Percentiles rank a stretch among this genome's conserved stretches.
These are phyloP conservation scores for Colletotrichum acutatum DNA, from an alignment of 2,329 filamentous ascomycete genomes.

Conservation along the genomic window DNA sequence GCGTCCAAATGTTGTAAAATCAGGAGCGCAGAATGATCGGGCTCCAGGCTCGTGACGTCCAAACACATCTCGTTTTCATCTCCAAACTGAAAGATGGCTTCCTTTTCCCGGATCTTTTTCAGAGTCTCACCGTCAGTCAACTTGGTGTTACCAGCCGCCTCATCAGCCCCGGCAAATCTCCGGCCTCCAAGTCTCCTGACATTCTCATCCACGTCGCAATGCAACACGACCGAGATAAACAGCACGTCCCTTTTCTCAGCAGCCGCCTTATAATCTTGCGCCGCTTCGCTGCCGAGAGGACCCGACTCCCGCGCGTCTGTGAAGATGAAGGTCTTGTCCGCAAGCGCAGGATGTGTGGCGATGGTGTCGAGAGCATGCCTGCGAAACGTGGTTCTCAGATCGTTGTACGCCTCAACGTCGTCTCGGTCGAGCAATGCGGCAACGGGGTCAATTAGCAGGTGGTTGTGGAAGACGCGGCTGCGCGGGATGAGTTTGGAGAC, in stretches of 20 bases:
- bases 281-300: background rate
- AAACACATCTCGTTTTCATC: slow-evolving; percentile 38
- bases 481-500: slow-evolving; percentile 40
- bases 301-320: slow-evolving; percentile 39
- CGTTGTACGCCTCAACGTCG: slow-evolving; percentile 39
- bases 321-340: slow-evolving; percentile 40
- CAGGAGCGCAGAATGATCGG: slow-evolving; percentile 35
- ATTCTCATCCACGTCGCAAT: slow-evolving; percentile 42
- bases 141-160: slow-evolving; percentile 33
- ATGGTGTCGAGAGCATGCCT: slow-evolving; percentile 20
- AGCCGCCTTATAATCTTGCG: slow-evolving; percentile 39
- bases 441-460: slow-evolving; percentile 43
- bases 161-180: slow-evolving; percentile 13
- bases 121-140: slow-evolving; percentile 39
- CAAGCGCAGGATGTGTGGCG: slow-evolving; percentile 11
- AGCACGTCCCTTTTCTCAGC: slow-evolving; percentile 37
- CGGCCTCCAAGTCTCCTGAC: slow-evolving; percentile 33
- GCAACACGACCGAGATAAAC: slow-evolving; percentile 43
- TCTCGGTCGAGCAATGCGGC: slow-evolving; percentile 37
- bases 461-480: slow-evolving; percentile 44
- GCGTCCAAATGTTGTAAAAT: slow-evolving; percentile 33
- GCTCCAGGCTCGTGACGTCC: slow-evolving; percentile 41
- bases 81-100: slow-evolving; percentile 40
- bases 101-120: slow-evolving; percentile 35
- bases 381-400: slow-evolving; percentile 31